Base-by-base conservation (phyloP, 1,139 yeast species). In the Arxiozyma bovina region DNA sequence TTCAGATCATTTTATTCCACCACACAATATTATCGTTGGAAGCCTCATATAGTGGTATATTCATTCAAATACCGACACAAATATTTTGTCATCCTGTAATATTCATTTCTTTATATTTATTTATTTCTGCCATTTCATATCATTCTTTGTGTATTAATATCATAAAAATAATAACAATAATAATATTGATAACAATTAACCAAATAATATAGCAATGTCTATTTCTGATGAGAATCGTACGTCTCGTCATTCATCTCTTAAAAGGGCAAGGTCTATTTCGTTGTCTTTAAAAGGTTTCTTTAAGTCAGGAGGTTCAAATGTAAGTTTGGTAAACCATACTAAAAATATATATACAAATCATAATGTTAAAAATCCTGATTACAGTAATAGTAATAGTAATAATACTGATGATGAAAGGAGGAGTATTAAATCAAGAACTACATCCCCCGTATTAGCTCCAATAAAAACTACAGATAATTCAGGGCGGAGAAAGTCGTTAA, bases 251-350 rank as follows among this genome's bases (percentile, higher is more conserved):
- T 25, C 59, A 6, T 59, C 63, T 44, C 50, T 57, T 4, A 57
- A 57, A 44, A 59, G 66, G 40, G 54, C 54, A 6, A 61, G 67
- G 45, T 65, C 70, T 2, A 51, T 67, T 18, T 65, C 70, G 9
- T 64, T 61, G 50, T 66, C 70, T 9, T 52, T 67, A 15, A 64
- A 63, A 50, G 66, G 67, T 9, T 55, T 67, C 8, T 67, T 67
- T 50, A 65, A 60, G 51, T 55, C 58, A 21, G 27, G 46, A 25
- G 27, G 44, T 38, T 41, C 38, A 43, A 42, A 22, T 20, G 52
- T 49, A 9, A 46, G 17, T 42, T 27, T 22, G 38, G 42, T 41
- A 27, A 34, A 47, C 7, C 50, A 47, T 21, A 40, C 40, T 30
- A 50, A 54, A 25, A 52, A 49, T 52, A 53, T 45, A 40, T 45